These are phyloP conservation scores for Malassezia furfur DNA, from an alignment of 1,284 basidiomycete species.

Conservation along the genomic window DNA sequence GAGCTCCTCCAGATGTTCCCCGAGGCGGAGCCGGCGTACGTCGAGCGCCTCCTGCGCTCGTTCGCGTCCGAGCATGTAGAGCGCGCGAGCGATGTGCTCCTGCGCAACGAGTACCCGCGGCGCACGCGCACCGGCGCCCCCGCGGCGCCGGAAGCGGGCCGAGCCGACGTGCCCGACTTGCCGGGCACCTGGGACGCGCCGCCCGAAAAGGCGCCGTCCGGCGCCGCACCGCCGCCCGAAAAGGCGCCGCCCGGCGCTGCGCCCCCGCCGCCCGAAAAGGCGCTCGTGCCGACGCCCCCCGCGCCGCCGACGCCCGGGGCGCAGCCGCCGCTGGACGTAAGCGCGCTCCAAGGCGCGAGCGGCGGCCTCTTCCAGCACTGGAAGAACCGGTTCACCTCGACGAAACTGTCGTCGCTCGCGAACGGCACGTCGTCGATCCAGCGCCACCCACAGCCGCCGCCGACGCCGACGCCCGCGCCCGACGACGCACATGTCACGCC, in stretches of 20 bases:
- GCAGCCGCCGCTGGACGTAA: neutral
- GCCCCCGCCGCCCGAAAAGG: neutral
- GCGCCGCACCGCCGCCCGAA: neutral
- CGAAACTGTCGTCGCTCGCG: conserved; percentile 28
- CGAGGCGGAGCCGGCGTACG: conserved; percentile 41
- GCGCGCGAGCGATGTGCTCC: conserved; percentile 40
- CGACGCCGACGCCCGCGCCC: neutral
- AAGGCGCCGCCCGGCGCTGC: neutral
- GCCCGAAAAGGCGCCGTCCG: neutral
- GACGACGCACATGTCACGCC: conserved; percentile 4
- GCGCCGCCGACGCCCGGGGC: neutral
- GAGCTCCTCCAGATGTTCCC: conserved; percentile 46
- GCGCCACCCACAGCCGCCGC: conserved; percentile 8
- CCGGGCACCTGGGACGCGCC: neutral
- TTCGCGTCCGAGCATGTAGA: conserved; percentile 39
- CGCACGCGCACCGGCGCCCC: neutral
- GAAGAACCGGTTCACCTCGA: conserved; percentile 21
- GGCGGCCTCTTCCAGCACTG: conserved; percentile 25
- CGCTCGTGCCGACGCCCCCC: no score
- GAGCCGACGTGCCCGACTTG: no score
- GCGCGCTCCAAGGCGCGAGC: neutral
- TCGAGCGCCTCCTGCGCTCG: conserved; percentile 31
- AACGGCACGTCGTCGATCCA: conserved; percentile 36
- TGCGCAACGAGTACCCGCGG: conserved; percentile 31
- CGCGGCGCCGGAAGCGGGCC: neutral